phyloP scores from a whole-genome alignment of 805 yeast species.

The Teunomyces aglyptinius region DNA sequence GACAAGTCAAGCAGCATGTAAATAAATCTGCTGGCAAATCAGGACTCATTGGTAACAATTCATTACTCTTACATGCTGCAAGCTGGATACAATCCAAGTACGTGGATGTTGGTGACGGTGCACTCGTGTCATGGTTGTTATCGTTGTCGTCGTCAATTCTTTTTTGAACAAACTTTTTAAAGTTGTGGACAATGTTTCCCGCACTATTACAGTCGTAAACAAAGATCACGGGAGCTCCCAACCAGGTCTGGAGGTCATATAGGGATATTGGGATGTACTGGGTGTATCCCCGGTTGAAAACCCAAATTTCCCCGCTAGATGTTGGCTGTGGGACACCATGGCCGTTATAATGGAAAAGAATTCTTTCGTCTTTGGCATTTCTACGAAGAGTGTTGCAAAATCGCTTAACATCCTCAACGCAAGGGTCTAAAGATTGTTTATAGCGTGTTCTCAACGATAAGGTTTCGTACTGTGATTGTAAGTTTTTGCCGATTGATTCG shows the following conservation, averaged over 20 bases:
- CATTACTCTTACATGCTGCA: conserved; percentile 89
- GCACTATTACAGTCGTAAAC: conserved; percentile 95
- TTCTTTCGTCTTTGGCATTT: conserved; percentile 89
- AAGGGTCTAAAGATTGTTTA: conserved; percentile 89
- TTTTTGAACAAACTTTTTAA: conserved; percentile 85
- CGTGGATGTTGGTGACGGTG: conserved; percentile 63
- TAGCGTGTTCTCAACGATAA: conserved; percentile 83
- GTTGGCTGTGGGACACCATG: conserved; percentile 99
- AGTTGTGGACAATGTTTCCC: conserved; percentile 87
- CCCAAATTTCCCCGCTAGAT: conserved; percentile 96
- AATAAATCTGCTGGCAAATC: conserved; percentile 94
- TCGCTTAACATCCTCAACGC: conserved; percentile 91
- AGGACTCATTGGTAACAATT: conserved; percentile 87
- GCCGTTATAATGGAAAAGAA: conserved; percentile 92
- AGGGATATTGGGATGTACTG: conserved; percentile 95
- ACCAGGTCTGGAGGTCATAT: conserved; percentile 95
- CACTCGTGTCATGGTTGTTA: conserved; percentile 47
- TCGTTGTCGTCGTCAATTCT: conserved; percentile 84
- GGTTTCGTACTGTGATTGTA: conserved; percentile 88
- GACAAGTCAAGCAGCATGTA: conserved; percentile 93
- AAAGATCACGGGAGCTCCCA: conserved; percentile 95
- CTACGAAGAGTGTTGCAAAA: conserved; percentile 86
- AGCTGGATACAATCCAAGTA: conserved; percentile 87
- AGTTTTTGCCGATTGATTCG: conserved; percentile 83
- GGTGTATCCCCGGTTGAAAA: conserved; percentile 93